Conservation (phyloP, 1,139 yeast species). For the Neolecta irregularis region DNA sequence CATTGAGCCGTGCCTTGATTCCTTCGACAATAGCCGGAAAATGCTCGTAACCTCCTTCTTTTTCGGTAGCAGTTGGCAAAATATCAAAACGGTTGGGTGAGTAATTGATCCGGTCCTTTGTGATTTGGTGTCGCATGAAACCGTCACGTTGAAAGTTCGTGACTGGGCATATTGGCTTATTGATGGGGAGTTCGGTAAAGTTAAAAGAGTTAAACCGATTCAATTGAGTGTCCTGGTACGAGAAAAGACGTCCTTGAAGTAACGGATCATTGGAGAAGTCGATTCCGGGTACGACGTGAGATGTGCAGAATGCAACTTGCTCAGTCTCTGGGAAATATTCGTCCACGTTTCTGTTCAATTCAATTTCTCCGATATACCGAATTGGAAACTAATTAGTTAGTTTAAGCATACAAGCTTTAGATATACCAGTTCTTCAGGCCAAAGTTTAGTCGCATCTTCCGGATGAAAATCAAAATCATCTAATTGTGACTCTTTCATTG, state of each 20-base stretch:
- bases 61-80: neutral
- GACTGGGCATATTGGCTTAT: constrained; percentile 33
- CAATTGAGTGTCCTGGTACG: constrained; percentile 47
- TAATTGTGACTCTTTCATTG: constrained; percentile 54
- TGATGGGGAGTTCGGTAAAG: constrained; percentile 54
- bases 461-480: constrained; percentile 33
- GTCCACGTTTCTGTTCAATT: constrained; percentile 39
- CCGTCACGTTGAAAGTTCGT: constrained; percentile 15
- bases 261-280: constrained; percentile 49
- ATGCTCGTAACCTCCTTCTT: constrained; percentile 4
- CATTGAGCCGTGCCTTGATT: constrained; percentile 3
- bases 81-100: constrained; percentile 8
- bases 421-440: constrained; percentile 46
- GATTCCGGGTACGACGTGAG: constrained; percentile 44
- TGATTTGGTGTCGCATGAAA: constrained; percentile 6
- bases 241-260: constrained; percentile 41
- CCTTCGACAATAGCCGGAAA: constrained; percentile 4
- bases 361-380: constrained; percentile 42
- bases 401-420: no score
- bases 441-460: constrained; percentile 50
- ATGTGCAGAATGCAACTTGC: constrained; percentile 46
- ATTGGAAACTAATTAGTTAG: no score
- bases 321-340: constrained; percentile 46
- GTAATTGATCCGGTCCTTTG: constrained; percentile 12
- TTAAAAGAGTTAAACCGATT: constrained; percentile 44